Base-by-base conservation (phyloP, 805 yeast species). In the Kodamaea fukazawae region DNA sequence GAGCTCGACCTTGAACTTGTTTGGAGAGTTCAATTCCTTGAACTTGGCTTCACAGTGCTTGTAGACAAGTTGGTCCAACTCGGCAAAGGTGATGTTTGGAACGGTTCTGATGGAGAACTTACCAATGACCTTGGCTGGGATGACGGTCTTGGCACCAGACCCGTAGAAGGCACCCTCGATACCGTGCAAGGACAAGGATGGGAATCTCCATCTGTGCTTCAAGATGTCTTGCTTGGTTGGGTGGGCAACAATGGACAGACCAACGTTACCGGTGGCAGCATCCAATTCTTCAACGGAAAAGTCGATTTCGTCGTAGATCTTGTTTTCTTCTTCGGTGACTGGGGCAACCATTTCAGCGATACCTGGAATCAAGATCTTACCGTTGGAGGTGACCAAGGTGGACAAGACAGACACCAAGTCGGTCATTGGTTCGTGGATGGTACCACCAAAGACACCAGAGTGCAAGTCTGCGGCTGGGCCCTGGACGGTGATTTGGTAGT, bases 191-290 rank as follows among this genome's bases (percentile, higher is more conserved):
- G 98, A 90, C 55, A 93, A 73, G 6, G 98, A 88, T 41, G 99
- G 99, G 69, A 75, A 89, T 75, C 99, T 84, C 99, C 99, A 93
- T 77, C 99, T 82, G 66, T 90, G 97, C 85, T 89, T 91, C 55
- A 93, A 76, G 44, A 95, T 89, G 44, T 82, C 83, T 68, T 88
- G 81, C 67, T 88, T 86, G 61, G 76, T 75, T 47, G 79, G 73
- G 69, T 82, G 83, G 27, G 89, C 79, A 33, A 96, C 89, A 48
- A 87, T 61, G 7, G 96, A 83, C 29, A 13, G 23, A 8, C 42
- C 42, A 4, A n/a, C 23, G 15, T 29, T 34, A 37, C 98, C 97
- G 13, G 91, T 73, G 35, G 97, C 96, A 14, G 78, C 80, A 59
- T 90, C 86, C 61, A 93, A 78, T 52, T 90, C 98, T 28, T 76